These are phyloP conservation scores for Exophiala oligosperma DNA, from an alignment of 2,329 filamentous ascomycete genomes.

Conservation along the genomic window DNA sequence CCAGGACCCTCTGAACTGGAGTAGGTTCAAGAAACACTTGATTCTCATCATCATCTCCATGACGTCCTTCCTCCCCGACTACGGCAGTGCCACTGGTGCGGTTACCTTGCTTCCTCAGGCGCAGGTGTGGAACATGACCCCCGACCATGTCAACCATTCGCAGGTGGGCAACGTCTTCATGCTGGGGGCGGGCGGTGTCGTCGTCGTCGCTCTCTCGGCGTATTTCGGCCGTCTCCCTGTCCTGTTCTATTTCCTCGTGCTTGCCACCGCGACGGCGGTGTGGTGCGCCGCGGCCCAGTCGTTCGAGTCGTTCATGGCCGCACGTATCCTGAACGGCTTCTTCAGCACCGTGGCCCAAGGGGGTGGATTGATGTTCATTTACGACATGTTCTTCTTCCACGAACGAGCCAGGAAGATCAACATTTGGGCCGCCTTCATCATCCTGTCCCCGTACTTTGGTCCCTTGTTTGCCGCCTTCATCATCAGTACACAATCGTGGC, in stretches of 20 bases:
- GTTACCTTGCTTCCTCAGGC: slow-evolving; percentile 43
- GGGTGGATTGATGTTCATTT: slow-evolving; percentile 46
- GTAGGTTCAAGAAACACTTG: slow-evolving; percentile 34
- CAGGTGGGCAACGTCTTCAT: slow-evolving; percentile 47
- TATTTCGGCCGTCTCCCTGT: slow-evolving; percentile 48
- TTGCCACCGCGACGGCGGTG: slow-evolving; percentile 39
- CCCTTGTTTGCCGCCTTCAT: slow-evolving; percentile 38
- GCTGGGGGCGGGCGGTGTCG: slow-evolving; percentile 42
- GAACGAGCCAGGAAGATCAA: slow-evolving; percentile 44
- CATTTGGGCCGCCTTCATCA: slow-evolving; percentile 39
- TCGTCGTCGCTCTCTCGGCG: slow-evolving; percentile 41
- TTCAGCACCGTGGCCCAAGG: slow-evolving; percentile 45
- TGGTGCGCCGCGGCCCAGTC: slow-evolving; percentile 40
- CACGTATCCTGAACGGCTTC: slow-evolving; percentile 47
- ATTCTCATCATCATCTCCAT: slow-evolving; percentile 41
- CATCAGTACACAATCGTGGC: slow-evolving; percentile 38
- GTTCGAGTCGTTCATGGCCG: slow-evolving; percentile 44
- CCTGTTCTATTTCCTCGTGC: slow-evolving; percentile 40
- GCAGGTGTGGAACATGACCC: slow-evolving; percentile 38
- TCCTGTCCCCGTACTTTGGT: slow-evolving; percentile 33
- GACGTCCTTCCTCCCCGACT: slow-evolving; percentile 43
- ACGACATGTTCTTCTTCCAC: slow-evolving; percentile 45
- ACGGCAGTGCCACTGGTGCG: slow-evolving; percentile 43
- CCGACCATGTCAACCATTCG: slow-evolving; percentile 41
- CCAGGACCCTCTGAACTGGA: slow-evolving; percentile 43